Conservation (phyloP, 2,329 filamentous ascomycete genomes). For the Colletotrichum sp. region DNA sequence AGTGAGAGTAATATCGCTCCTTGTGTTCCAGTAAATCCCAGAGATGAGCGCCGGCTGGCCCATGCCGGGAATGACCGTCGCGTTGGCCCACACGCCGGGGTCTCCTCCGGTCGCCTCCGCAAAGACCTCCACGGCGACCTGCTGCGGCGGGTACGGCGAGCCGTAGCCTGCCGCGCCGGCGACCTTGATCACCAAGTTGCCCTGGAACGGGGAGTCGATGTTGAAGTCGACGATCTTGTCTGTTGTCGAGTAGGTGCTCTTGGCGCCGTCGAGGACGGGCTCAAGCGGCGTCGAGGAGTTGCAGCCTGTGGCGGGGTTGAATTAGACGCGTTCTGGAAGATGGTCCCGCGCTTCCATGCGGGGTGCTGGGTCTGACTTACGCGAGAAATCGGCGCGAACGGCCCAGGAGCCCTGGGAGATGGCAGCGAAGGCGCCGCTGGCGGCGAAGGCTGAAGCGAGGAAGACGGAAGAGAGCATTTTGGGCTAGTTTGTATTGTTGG, state of each 20-base stretch:
- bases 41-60: background rate
- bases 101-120: background rate
- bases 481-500: background rate
- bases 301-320: background rate
- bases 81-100: background rate
- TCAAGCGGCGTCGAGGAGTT: background rate
- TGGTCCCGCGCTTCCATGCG: background rate
- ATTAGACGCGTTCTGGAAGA: background rate
- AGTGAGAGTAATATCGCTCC: background rate
- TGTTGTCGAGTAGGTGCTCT: background rate
- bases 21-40: background rate
- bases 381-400: background rate
- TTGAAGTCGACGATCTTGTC: background rate
- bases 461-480: background rate
- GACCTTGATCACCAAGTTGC: background rate
- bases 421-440: background rate
- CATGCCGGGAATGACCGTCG: background rate
- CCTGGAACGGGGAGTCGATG: background rate
- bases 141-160: background rate
- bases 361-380: background rate
- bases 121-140: background rate
- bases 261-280: background rate
- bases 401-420: background rate
- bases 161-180: background rate
- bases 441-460: background rate